Base-by-base conservation (phyloP, 176 grass and related monocot species). In the Canna indica region DNA sequence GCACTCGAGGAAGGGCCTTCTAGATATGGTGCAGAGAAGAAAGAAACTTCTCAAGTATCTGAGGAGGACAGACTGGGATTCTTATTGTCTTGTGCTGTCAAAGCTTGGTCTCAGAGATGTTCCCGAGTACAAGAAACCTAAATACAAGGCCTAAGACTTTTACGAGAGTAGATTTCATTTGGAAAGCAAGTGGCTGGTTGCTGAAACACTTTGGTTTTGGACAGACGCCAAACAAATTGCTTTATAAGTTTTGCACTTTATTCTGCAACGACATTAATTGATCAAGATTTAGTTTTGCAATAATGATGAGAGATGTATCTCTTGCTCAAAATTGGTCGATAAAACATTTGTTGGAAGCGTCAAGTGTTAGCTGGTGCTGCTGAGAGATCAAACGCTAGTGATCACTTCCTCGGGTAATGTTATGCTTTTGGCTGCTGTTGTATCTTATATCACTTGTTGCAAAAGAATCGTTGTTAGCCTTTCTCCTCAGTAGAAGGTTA, bases 41-140 rank as follows among this genome's bases (percentile, higher is more conserved):
- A 97, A 92, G 84, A 92, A 97, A 36, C 83, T 85, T 74, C 84
- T 97, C 52, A 92, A 87, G 47, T 97, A 97, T 81, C 78, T 97
- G 35, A 80, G 86, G 46, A 79, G 82, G 72, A 97, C 94, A 25
- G 94, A 97, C 76, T 97, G 89, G 94, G 89, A 92, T 61, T 92
- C 94, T 1, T 97, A 97, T 69, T 84, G 89, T 73, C 72, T 97
- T 63, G 84, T 87, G 39, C 57, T 97, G 29, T 92, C 89, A 6
- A 97, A 83, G 83, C 75, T 97, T 52, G 89, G 82, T 0, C 94
- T 97, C 31, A 84, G 86, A 0, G 94, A 97, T 42, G 73, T 83
- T 18, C 86, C 94, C 0, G 84, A 85, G 75, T 90, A 92, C 69
- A 97, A 87, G 68, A 82, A 80, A 38, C 84, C 82, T 62, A 89